These are phyloP conservation scores for Hortiboletus campestris DNA, from an alignment of 768 basidiomycete genomes.

Conservation along the genomic window DNA sequence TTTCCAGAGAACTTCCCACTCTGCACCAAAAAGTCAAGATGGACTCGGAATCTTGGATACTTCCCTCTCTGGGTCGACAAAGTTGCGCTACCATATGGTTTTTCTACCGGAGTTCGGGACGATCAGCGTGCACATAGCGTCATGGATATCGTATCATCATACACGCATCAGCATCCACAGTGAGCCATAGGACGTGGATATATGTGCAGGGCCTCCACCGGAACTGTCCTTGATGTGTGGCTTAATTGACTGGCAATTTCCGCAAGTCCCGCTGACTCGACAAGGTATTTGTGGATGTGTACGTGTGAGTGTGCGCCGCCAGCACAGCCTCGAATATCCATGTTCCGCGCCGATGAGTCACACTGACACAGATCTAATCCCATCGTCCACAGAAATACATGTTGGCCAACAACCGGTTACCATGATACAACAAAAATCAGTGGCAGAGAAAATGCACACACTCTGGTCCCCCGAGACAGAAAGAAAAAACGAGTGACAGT, in stretches of 20 bases:
- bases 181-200: background rate
- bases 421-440: conserved; percentile 13
- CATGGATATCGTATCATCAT: background rate
- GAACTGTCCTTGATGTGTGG: background rate
- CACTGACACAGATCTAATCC: background rate
- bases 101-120: conserved; percentile 1
- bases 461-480: conserved; percentile 5
- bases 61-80: background rate
- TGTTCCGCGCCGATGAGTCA: background rate
- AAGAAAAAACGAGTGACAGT: conserved; percentile 11
- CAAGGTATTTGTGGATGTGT: conserved; percentile 7
- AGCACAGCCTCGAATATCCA: background rate
- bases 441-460: conserved; percentile 8
- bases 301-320: background rate
- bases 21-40: conserved; percentile 1
- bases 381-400: background rate
- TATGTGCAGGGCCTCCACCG: background rate
- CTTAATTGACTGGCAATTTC: background rate
- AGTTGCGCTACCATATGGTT: conserved; percentile 6
- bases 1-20: background rate
- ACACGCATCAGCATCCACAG: background rate
- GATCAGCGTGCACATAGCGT: conserved; percentile 1
- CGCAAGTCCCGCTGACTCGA: background rate
- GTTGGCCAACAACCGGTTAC: background rate
- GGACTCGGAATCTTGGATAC: background rate